Conservation (phyloP, 805 yeast genomes). For the Yarrowia keelungensis region DNA sequence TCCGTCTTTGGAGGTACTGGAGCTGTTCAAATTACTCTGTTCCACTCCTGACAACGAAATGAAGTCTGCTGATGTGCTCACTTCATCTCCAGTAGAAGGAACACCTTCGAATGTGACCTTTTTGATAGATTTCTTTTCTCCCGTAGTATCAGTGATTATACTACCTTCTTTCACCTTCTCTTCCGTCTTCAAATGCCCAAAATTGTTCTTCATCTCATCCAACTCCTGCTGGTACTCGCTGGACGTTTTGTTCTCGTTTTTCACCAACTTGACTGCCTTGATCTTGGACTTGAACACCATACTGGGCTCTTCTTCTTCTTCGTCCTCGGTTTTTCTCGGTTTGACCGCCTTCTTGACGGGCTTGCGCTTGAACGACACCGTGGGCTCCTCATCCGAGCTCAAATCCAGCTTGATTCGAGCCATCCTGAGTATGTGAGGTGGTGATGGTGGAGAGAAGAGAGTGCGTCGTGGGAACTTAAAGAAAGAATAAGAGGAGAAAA, state of each 20-base stretch:
- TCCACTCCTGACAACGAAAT: slow-evolving; percentile 5
- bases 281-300: slow-evolving; percentile 20
- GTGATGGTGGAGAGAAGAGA: neutral
- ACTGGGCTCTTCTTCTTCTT: slow-evolving; percentile 19
- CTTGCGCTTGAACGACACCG: slow-evolving; percentile 33
- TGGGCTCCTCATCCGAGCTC: slow-evolving; percentile 35
- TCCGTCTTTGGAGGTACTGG: neutral
- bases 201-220: slow-evolving; percentile 20
- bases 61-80: neutral
- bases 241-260: neutral
- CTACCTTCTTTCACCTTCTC: neutral
- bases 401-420: slow-evolving; percentile 30
- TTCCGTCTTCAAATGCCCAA: neutral
- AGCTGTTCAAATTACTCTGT: too few species aligned
- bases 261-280: slow-evolving; percentile 28
- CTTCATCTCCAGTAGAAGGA: neutral
- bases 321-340: neutral
- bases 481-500: too few species aligned
- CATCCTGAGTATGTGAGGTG: neutral
- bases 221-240: slow-evolving; percentile 31
- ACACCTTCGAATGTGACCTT: slow-evolving; percentile 10
- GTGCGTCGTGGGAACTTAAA: neutral
- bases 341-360: neutral
- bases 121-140: neutral
- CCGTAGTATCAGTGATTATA: too few species aligned